These are phyloP conservation scores for Penicillium lagena DNA, from an alignment of 495 filamentous ascomycete genomes.

Conservation along the genomic window DNA sequence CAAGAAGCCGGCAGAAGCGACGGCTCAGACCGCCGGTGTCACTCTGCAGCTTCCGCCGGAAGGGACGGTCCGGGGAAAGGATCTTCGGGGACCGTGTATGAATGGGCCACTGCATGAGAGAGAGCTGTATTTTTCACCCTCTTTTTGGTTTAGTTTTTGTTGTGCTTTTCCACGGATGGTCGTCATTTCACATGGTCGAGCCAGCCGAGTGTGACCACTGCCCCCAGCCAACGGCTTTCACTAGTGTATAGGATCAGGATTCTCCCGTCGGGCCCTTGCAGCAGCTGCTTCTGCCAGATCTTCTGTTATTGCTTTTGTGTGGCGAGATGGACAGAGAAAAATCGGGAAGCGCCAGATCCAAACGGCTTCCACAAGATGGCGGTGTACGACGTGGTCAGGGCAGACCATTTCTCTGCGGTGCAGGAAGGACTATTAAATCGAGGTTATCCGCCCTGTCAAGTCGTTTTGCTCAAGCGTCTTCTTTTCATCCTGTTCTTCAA, in stretches of 20 bases:
- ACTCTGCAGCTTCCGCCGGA: slow-evolving; percentile 12
- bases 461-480: background rate
- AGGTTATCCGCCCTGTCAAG: background rate
- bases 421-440: slow-evolving; percentile 14
- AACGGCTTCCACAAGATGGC: slow-evolving; percentile 23
- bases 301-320: background rate
- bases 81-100: slow-evolving; percentile 1
- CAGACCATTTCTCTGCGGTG: too few species aligned
- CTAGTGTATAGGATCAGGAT: slow-evolving; percentile 10
- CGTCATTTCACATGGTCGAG: too few species aligned
- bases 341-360: slow-evolving; percentile 17
- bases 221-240: slow-evolving; percentile 24
- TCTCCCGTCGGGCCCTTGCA: slow-evolving; percentile 36
- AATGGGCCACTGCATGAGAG: too few species aligned
- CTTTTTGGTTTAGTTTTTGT: too few species aligned
- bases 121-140: too few species aligned
- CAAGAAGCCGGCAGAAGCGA: slow-evolving; percentile 16
- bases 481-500: background rate
- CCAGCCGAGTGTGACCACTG: slow-evolving; percentile 11
- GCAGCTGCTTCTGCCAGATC: slow-evolving; percentile 15
- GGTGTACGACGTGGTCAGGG: slow-evolving; percentile 26
- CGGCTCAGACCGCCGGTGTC: slow-evolving; percentile 22
- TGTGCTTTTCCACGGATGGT: too few species aligned
- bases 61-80: slow-evolving; percentile 7
- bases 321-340: background rate